Base-by-base conservation (phyloP, 2,329 filamentous ascomycete genomes). In the Monosporascus sp. region DNA sequence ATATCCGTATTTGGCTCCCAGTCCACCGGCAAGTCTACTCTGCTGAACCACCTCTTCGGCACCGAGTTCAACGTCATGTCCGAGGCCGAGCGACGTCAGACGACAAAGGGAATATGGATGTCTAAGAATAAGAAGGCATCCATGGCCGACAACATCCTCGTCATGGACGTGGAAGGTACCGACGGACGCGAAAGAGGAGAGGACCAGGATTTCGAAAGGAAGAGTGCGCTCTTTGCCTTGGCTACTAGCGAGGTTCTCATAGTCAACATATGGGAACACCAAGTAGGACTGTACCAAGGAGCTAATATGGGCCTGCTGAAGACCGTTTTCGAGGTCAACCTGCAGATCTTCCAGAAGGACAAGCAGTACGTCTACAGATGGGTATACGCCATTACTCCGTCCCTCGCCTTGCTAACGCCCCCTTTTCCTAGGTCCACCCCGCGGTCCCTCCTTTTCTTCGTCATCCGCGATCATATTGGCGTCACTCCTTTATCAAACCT, bases 41-140 rank as follows among this genome's bases (percentile, higher is more conserved):
- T 99, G 46, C 84, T 99, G 59, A 99, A 99, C 76, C 81, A 93
- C 72, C 85, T 99, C 53, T 99, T 99, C 70, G 90, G 90, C 58
- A 99, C 94, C 61, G 82, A 92, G 53, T 99, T 99, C 75, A 93
- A 90, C 62, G 93, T 99, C 68, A 99, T 99, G 94, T 90, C 90
- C 63, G 94, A 99, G 79, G 81, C 85, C 57, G 91, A 97, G 71
- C 84, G 94, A 59, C 86, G 91, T 57, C 94, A 99, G 79, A 99
- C 94, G 0, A 99, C 94, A 45, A 99, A 97, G 78, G 94, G 94
- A 68, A 99, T 99, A 69, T 99, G 94, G 94, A 88, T 99, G 87
- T 96, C 92, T 59, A 96, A 96, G 77, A 97, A 97, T 74, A 96
- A 96, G 77, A 79, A 80, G 61, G 72, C 75, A 49, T 71, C 72